These are phyloP conservation scores for Emergomyces pasteurianus DNA, from an alignment of 2,329 filamentous ascomycete species.

Conservation along the genomic window DNA sequence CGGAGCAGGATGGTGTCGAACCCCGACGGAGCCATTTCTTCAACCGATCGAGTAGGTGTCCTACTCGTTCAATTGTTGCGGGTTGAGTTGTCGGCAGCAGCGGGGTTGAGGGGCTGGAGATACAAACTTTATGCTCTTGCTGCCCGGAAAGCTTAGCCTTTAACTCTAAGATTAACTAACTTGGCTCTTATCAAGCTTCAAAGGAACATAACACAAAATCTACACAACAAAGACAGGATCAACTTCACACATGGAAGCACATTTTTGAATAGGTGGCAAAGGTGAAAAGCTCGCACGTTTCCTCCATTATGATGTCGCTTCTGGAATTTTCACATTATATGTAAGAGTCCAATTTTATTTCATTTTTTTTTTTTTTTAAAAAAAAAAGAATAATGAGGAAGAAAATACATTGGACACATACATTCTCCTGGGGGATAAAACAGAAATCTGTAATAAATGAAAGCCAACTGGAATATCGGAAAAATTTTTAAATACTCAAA, in stretches of 20 bases:
- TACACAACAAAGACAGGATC: too few relatives aligned
- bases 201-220: too few relatives aligned
- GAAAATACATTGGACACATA: background rate
- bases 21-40: background rate
- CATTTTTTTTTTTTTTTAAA: background rate
- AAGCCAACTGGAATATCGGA: background rate
- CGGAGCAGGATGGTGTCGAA: constrained; percentile 26
- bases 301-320: background rate
- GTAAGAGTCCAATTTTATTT: background rate
- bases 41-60: background rate
- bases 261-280: too few relatives aligned
- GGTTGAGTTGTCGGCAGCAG: background rate
- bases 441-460: background rate
- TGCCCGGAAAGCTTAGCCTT: background rate
- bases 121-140: background rate
- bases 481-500: background rate
- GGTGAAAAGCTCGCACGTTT: background rate
- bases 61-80: background rate
- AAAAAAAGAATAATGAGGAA: background rate
- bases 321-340: background rate
- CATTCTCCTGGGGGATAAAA: background rate
- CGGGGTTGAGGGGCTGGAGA: background rate
- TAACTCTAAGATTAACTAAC: too few relatives aligned
- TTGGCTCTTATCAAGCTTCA: too few relatives aligned
- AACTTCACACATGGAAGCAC: too few relatives aligned